phyloP scores from a whole-genome alignment of 331 rosid species.

The Saraca asoca region DNA sequence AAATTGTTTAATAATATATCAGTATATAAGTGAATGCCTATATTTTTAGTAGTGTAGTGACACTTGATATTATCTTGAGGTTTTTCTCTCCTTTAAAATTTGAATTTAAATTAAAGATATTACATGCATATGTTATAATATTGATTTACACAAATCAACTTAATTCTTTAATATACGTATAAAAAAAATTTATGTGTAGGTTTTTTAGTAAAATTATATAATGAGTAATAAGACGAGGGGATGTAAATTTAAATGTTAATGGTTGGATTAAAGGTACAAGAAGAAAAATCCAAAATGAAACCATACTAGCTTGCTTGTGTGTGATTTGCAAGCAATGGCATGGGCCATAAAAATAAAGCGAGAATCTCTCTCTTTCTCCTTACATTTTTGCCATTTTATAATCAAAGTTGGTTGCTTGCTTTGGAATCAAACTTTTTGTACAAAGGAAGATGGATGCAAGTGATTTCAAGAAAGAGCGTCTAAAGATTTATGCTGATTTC shows the following conservation, averaged over 20 bases:
- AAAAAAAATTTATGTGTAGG: no score
- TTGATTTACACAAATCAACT: no score
- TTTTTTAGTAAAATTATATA: no score
- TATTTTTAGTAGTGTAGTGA: no score
- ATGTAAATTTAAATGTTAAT: not conserved
- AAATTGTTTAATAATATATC: no score
- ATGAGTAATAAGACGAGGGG: no score
- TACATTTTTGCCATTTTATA: slow-evolving; percentile 10
- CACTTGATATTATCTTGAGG: no score
- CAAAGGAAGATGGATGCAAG: slow-evolving; percentile 31
- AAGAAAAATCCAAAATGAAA: slow-evolving; percentile 26
- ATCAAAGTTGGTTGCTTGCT: slow-evolving; percentile 27
- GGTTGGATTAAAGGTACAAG: slow-evolving; percentile 10
- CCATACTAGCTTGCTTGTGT: slow-evolving; percentile 21
- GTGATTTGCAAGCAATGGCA: slow-evolving; percentile 22
- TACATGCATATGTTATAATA: no score
- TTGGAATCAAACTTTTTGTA: slow-evolving; percentile 42
- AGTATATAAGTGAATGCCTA: no score
- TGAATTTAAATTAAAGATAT: no score
- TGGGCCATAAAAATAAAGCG: slow-evolving; percentile 24
- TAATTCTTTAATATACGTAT: no score
- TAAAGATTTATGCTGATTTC: slow-evolving; percentile 53
- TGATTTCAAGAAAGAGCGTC: slow-evolving; percentile 40
- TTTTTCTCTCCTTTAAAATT: no score
- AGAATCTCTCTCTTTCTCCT: slow-evolving; percentile 18